These are phyloP conservation scores for Stemphylium vesicarium DNA, from an alignment of 2,329 filamentous ascomycete species.

Conservation along the genomic window DNA sequence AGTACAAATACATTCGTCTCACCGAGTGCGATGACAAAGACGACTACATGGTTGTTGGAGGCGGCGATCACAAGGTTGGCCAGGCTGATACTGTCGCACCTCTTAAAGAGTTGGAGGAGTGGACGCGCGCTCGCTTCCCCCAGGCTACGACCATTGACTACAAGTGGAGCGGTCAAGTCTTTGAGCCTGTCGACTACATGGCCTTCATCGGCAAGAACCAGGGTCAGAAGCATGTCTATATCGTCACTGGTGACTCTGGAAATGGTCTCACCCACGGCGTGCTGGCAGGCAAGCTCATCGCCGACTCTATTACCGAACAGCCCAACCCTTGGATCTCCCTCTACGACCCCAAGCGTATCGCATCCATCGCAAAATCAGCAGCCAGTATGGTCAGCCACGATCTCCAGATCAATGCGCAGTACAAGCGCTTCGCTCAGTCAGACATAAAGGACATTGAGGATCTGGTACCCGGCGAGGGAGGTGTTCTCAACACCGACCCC, in stretches of 20 bases:
- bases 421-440: constrained; percentile 60
- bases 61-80: constrained; percentile 65
- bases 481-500: constrained; percentile 58
- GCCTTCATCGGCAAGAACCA: constrained; percentile 64
- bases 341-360: constrained; percentile 59
- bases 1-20: constrained; percentile 63
- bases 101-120: constrained; percentile 60
- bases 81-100: constrained; percentile 56
- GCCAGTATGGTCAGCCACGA: constrained; percentile 59
- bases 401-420: constrained; percentile 62
- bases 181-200: constrained; percentile 62
- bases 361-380: constrained; percentile 54
- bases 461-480: constrained; percentile 57
- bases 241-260: constrained; percentile 64
- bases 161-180: constrained; percentile 64
- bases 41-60: constrained; percentile 64
- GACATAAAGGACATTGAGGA: constrained; percentile 66
- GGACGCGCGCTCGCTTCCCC: constrained; percentile 61
- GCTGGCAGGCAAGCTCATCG: constrained; percentile 59
- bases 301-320: constrained; percentile 60
- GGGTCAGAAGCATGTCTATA: constrained; percentile 58
- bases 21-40: constrained; percentile 60
- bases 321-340: constrained; percentile 58
- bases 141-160: constrained; percentile 60
- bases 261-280: constrained; percentile 65